phyloP scores from a whole-genome alignment of 73 alveolate genomes.

The Blepharisma stoltei region DNA sequence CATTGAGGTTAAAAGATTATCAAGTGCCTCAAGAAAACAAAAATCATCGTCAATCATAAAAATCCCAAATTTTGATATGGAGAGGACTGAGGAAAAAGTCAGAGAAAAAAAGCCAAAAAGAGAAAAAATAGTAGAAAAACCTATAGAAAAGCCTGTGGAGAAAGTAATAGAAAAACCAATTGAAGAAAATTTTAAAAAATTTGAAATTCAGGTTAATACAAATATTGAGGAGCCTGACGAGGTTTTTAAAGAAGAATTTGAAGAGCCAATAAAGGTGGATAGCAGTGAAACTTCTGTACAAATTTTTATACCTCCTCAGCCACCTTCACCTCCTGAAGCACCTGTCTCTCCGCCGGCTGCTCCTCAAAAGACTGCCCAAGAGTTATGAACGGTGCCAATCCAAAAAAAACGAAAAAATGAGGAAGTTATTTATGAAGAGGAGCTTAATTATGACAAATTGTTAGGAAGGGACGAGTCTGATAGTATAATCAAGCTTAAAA shows the following conservation, averaged over 20 bases:
- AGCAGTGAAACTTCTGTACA: too few relatives aligned
- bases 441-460: constrained; percentile 6
- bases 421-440: constrained; percentile 15
- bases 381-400: too few relatives aligned
- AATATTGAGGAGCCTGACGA: background rate
- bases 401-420: background rate
- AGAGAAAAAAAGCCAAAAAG: constrained; percentile 1
- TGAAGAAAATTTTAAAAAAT: background rate
- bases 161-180: background rate
- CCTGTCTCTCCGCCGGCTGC: too few relatives aligned
- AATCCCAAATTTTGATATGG: too few relatives aligned
- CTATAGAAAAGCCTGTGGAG: background rate
- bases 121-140: background rate
- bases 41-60: too few relatives aligned
- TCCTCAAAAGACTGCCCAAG: too few relatives aligned
- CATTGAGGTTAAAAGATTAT: background rate
- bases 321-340: too few relatives aligned
- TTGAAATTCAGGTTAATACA: background rate
- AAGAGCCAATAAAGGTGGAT: too few relatives aligned
- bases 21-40: background rate
- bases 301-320: too few relatives aligned
- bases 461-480: background rate
- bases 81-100: too few relatives aligned
- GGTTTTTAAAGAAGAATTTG: background rate
- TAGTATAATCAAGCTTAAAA: background rate